Conservation (phyloP, 768 basidiomycete genomes). For the Rhizopogon rudus region DNA sequence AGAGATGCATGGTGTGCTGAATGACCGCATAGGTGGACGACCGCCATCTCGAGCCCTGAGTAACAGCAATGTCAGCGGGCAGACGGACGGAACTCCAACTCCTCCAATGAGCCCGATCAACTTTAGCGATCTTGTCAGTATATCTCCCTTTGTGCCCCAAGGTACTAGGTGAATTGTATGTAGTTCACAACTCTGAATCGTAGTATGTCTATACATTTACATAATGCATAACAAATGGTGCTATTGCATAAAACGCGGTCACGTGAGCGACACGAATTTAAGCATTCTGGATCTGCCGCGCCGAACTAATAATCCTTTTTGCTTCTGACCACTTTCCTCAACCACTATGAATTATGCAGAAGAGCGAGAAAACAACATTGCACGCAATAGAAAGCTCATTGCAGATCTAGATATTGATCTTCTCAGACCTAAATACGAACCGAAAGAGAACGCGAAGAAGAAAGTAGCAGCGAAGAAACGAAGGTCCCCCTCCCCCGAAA, state of each 20-base stretch:
- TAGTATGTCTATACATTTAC: neutral
- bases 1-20: neutral
- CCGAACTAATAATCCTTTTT: no score
- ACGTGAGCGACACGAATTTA: neutral
- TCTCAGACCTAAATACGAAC: slow-evolving; percentile 41
- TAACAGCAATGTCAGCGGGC: slow-evolving; percentile 1
- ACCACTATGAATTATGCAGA: slow-evolving; percentile 23
- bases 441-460: slow-evolving; percentile 33
- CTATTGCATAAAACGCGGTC: neutral
- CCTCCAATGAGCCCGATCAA: neutral
- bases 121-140: neutral
- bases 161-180: neutral
- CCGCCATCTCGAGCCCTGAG: slow-evolving; percentile 1
- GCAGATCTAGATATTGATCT: slow-evolving; percentile 33
- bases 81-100: neutral
- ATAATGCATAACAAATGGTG: neutral
- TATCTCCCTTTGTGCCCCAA: neutral
- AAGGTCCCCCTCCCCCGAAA: slow-evolving; percentile 25
- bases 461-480: slow-evolving; percentile 35
- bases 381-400: slow-evolving; percentile 41
- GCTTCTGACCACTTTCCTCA: neutral
- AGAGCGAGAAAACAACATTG: slow-evolving; percentile 32
- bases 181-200: neutral
- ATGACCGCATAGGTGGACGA: neutral
- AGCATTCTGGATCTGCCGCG: neutral